These are phyloP conservation scores for Parasitella parasitica DNA, from an alignment of 371 early-diverging fungal genomes.

Conservation along the genomic window DNA sequence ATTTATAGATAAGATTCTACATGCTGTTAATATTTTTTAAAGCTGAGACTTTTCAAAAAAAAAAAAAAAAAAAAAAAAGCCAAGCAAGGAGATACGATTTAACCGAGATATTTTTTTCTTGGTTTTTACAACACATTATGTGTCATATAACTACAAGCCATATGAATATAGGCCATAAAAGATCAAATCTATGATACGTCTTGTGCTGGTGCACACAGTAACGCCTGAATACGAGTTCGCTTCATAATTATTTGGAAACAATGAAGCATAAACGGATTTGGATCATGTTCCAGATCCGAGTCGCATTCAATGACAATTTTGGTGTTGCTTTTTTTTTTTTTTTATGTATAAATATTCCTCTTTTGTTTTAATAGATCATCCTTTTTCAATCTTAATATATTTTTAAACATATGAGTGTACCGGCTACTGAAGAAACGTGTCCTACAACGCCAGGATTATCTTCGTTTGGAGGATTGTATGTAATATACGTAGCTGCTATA, in stretches of 20 bases:
- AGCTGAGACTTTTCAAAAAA: background rate
- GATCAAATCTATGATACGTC: background rate
- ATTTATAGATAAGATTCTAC: too few relatives aligned
- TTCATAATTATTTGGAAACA: background rate
- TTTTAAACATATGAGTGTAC: background rate
- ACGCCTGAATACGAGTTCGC: background rate
- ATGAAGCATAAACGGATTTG: background rate
- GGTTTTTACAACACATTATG: too few relatives aligned
- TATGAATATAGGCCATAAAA: background rate
- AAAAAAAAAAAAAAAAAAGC: background rate
- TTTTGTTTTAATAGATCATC: constrained; percentile 2
- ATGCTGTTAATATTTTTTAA: too few relatives aligned
- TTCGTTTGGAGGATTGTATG: constrained; percentile 20
- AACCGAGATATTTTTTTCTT: background rate
- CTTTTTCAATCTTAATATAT: constrained; percentile 10
- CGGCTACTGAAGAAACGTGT: constrained; percentile 8
- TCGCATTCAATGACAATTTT: background rate
- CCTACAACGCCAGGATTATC: constrained; percentile 22
- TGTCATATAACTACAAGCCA: background rate
- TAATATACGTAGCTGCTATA: too few relatives aligned
- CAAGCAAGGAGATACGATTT: background rate
- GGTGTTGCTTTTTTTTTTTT: background rate
- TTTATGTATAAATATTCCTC: background rate
- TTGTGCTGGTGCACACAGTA: background rate
- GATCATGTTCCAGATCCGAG: background rate